Conservation (phyloP, 1,284 basidiomycete species). For the Rhodotorula sp. region DNA sequence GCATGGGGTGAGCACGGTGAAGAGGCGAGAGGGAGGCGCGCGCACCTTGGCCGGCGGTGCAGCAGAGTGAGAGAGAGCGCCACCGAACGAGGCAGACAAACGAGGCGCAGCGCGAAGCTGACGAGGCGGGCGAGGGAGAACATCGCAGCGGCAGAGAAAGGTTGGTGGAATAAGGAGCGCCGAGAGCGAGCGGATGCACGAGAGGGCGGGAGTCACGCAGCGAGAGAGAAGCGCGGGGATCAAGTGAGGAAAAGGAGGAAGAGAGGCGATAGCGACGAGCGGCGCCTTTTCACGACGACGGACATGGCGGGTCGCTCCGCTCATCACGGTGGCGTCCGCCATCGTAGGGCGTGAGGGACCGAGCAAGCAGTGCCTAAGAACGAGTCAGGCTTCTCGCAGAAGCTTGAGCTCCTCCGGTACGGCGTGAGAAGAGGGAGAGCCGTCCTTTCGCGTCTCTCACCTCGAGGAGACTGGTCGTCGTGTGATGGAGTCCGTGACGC, state of each 20-base stretch:
- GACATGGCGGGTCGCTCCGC: background rate
- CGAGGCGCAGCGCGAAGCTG: too few species aligned
- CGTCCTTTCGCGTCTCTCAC: background rate
- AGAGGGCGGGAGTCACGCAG: background rate
- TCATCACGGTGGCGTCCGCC: background rate
- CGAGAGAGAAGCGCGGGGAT: background rate
- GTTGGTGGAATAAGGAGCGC: too few species aligned
- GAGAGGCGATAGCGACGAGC: background rate
- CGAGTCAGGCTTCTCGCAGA: background rate
- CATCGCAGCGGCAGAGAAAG: background rate
- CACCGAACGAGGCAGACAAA: too few species aligned
- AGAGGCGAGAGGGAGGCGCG: too few species aligned
- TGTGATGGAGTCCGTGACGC: background rate
- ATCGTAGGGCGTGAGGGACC: background rate
- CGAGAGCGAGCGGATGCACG: too few species aligned
- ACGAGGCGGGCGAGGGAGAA: background rate
- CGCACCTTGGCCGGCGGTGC: too few species aligned
- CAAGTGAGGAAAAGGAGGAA: background rate
- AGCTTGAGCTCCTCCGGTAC: background rate
- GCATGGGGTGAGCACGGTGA: too few species aligned
- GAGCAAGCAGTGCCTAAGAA: background rate
- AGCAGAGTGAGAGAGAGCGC: too few species aligned
- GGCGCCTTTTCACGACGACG: background rate
- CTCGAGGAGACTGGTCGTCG: too few species aligned
- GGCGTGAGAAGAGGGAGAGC: too few species aligned